phyloP scores from a whole-genome alignment of 371 early-diverging fungal genomes.

The Mortierella sp. region DNA sequence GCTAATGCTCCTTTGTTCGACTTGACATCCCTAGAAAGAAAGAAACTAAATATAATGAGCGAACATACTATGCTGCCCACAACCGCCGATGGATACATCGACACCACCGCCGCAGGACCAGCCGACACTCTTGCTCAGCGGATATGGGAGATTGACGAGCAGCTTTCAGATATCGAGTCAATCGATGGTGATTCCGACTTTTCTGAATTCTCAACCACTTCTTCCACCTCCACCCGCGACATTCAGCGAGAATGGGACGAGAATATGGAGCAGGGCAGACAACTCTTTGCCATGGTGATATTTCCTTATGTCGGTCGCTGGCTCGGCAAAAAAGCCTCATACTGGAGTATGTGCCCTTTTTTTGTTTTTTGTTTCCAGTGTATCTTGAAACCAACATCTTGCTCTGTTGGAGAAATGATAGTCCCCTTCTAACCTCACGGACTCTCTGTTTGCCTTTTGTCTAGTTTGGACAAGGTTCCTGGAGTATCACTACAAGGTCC shows the following conservation, averaged over 20 bases:
- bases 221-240: conserved; percentile 56
- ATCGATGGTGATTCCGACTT: conserved; percentile 50
- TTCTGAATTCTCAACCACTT: conserved; percentile 53
- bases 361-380: not conserved
- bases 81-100: conserved; percentile 51
- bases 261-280: conserved; percentile 67
- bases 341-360: conserved; percentile 60
- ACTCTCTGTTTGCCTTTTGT: not conserved
- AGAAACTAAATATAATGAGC: conserved; percentile 14
- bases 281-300: conserved; percentile 68
- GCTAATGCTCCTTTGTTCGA: not conserved
- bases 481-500: conserved; percentile 45
- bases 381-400: not conserved
- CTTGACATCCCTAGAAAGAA: not conserved
- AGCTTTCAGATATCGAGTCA: conserved; percentile 41
- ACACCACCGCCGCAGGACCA: conserved; percentile 18
- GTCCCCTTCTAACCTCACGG: not conserved
- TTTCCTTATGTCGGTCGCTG: conserved; percentile 72
- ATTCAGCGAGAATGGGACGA: conserved; percentile 76
- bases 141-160: conserved; percentile 52
- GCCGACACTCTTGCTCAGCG: conserved; percentile 27
- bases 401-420: not conserved
- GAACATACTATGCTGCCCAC: conserved; percentile 34
- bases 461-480: conserved; percentile 46
- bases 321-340: conserved; percentile 70